phyloP scores from a whole-genome alignment of 148 eudicot genomes.

The Amaranthus hypochondriacus region DNA sequence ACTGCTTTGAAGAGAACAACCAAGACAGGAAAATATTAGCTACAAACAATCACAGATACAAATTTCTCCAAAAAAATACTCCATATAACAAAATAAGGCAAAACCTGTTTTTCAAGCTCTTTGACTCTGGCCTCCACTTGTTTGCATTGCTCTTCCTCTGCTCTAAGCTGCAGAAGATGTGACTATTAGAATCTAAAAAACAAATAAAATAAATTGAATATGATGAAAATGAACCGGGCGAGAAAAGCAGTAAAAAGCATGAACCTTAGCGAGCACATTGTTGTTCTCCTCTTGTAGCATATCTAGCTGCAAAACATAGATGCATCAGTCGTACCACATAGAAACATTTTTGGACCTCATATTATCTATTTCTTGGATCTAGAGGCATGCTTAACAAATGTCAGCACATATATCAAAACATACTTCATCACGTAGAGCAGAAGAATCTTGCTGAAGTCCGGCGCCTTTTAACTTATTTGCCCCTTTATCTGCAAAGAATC shows the following conservation, averaged over 20 bases:
- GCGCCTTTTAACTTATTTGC: slow-evolving; percentile 39
- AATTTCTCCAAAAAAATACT: not conserved
- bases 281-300: slow-evolving; percentile 86
- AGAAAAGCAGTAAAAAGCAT: slow-evolving; percentile 8
- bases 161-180: slow-evolving; percentile 50
- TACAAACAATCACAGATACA: not conserved
- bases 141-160: slow-evolving; percentile 64
- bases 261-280: slow-evolving; percentile 58
- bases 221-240: not conserved
- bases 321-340: not conserved
- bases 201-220: not conserved
- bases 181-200: slow-evolving; percentile 1
- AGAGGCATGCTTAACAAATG: not conserved
- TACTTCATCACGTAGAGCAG: slow-evolving; percentile 85
- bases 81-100: not conserved
- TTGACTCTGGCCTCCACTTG: slow-evolving; percentile 77
- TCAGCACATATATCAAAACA: slow-evolving; percentile 12
- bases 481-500: slow-evolving; percentile 56
- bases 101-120: slow-evolving; percentile 94
- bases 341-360: not conserved
- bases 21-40: not conserved
- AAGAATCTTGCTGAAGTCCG: slow-evolving; percentile 60
- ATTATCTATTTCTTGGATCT: not conserved
- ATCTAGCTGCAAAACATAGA: slow-evolving; percentile 56
- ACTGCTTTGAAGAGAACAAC: not conserved